A percentile compares a stretch with the other conserved stretches of the same genome.
Conservation (phyloP, 2,329 filamentous ascomycete species). For the Fusarium tjaetaba region DNA sequence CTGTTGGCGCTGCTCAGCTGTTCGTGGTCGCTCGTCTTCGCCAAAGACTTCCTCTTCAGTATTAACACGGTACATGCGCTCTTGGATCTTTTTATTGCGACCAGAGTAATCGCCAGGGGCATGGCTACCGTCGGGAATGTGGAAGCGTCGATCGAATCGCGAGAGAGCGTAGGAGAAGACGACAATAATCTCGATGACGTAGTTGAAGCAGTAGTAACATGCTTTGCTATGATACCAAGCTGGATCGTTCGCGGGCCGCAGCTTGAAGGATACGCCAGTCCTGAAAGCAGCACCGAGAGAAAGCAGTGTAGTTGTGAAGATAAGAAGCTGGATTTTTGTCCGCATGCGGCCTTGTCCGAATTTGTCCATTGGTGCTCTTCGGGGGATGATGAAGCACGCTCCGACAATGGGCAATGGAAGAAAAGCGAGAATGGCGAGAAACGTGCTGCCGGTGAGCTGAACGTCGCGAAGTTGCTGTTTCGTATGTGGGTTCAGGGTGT, state of each 20-base stretch:
- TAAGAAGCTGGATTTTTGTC: slow-evolving; percentile 73
- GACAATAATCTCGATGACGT: slow-evolving; percentile 76
- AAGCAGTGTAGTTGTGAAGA: slow-evolving; percentile 68
- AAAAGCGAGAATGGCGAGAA: slow-evolving; percentile 67
- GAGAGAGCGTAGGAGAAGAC: slow-evolving; percentile 72
- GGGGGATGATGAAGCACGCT: slow-evolving; percentile 61
- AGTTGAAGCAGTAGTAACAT: slow-evolving; percentile 85
- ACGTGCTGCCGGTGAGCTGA: slow-evolving; percentile 73
- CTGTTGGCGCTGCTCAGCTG: slow-evolving; percentile 25
- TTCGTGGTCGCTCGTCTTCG: slow-evolving; percentile 39
- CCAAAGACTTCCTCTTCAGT: slow-evolving; percentile 40
- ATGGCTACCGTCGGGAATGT: slow-evolving; percentile 75
- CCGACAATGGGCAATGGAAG: slow-evolving; percentile 66
- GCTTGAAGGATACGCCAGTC: slow-evolving; percentile 65
- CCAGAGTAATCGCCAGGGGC: slow-evolving; percentile 62
- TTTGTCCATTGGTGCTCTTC: slow-evolving; percentile 57
- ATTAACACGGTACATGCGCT: slow-evolving; percentile 30
- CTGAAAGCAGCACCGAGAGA: slow-evolving; percentile 77
- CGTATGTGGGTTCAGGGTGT: slow-evolving; percentile 65
- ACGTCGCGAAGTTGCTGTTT: slow-evolving; percentile 67
- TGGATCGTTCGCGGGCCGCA: slow-evolving; percentile 61
- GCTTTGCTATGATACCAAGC: slow-evolving; percentile 77
- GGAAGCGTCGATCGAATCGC: slow-evolving; percentile 80
- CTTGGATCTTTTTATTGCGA: slow-evolving; percentile 15
- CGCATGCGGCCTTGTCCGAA: slow-evolving; percentile 72